Evolutionary conservation across 176 grass and related monocot genomes (phyloP), one percentile per base, ranked within the genome.

Genomic region (Dactylis glomerata): DNA sequence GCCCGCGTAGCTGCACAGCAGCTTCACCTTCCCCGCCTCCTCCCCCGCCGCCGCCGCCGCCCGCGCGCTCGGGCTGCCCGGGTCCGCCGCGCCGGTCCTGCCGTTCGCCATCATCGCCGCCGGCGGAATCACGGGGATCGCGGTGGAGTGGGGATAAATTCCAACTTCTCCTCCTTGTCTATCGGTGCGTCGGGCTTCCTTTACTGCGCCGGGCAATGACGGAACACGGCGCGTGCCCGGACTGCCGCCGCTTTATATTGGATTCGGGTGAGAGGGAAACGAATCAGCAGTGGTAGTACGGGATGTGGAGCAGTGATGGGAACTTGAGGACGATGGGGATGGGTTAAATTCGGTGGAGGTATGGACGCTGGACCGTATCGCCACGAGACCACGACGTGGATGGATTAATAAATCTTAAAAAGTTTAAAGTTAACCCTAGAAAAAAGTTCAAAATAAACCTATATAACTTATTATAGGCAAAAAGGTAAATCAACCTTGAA

Each of bases 1-100:
- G 14, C 94, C 94, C 0, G 88, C 94, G 78, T 85, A 94, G 84
- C 94, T 94, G 86, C 94, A 97, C 27, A 97, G 87, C n/a, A 94
- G 82, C 88, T 94, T 94, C 61, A 87, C 86, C 86, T 94, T 97
- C 36, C 70, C 76, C 8, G 3, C 70, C 70, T 51, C 77, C 54
- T 76, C 90, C 75, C 61, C 73, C 79, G 5, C 80, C 5, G 26
- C 15, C 75, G 5, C 83, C 37, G 40, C 47, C 72, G 14, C 28
- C 57, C 66, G 47, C 85, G 77, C 82, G 75, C 79, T 75, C 69
- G 88, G 88, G 78, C 73, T 82, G 15, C 73, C 74, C 33, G 91
- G 65, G 37, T 94, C 89, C 63, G 11, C 51, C 33, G 13, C 45
- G 16, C 27, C 40, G 31, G 10, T 10, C 57, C 85, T 67, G 56